These are phyloP conservation scores for Picochlorum costavermella DNA, from an alignment of 139 green algal genomes.

Conservation along the genomic window DNA sequence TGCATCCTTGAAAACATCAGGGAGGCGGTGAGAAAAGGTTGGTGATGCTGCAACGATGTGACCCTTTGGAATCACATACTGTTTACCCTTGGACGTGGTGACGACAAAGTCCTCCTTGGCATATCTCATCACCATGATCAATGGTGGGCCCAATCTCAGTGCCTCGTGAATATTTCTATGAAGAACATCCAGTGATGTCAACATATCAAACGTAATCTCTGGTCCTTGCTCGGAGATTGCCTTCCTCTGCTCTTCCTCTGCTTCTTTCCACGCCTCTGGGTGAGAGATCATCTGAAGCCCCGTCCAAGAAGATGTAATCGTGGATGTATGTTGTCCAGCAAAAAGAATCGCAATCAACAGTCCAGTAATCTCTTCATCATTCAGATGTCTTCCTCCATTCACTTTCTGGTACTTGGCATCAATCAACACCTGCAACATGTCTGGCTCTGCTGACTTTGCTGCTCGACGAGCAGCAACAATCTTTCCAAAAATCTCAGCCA, in stretches of 20 bases:
- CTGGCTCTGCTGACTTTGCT: slow-evolving; percentile 55
- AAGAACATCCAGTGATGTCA: slow-evolving; percentile 83
- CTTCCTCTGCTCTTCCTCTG: slow-evolving; percentile 64
- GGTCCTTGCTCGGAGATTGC: slow-evolving; percentile 65
- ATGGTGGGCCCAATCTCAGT: slow-evolving; percentile 88
- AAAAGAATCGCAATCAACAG: slow-evolving; percentile 97
- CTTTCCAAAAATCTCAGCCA: slow-evolving; percentile 71
- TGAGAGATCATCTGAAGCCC: slow-evolving; percentile 60
- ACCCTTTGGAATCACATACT: slow-evolving; percentile 78
- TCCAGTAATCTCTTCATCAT: slow-evolving; percentile 89
- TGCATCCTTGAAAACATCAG: slow-evolving; percentile 65
- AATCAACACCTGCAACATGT: slow-evolving; percentile 94
- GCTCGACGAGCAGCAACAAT: slow-evolving; percentile 71
- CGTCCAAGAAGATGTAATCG: slow-evolving; percentile 90
- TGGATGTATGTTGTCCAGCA: slow-evolving; percentile 94
- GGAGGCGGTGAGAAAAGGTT: slow-evolving; percentile 77
- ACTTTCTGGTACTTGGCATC: slow-evolving; percentile 77
- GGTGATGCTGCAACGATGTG: slow-evolving; percentile 81
- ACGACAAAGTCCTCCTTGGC: slow-evolving; percentile 78
- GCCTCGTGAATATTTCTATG: slow-evolving; percentile 74
- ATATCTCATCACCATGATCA: slow-evolving; percentile 93
- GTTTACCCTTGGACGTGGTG: slow-evolving; percentile 63
- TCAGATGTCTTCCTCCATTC: slow-evolving; percentile 63
- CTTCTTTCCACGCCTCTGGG: slow-evolving; percentile 19
- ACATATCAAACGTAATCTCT: slow-evolving; percentile 68